A percentile compares a stretch with the other conserved stretches of the same genome.
Conservation (phyloP, 2,329 filamentous ascomycete genomes). For the Cadophora sp. region DNA sequence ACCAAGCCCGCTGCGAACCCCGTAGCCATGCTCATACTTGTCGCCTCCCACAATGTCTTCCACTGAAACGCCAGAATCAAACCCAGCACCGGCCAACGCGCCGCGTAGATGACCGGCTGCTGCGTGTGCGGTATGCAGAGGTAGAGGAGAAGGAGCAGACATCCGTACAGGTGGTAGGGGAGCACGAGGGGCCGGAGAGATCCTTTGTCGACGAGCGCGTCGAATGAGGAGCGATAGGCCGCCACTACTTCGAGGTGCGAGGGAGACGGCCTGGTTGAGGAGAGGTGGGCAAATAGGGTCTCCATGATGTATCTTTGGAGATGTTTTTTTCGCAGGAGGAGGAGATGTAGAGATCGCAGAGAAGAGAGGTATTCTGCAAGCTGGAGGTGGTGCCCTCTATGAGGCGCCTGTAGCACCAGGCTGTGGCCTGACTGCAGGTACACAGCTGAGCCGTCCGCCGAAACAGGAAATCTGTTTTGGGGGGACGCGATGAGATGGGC, state of each 20-base stretch:
- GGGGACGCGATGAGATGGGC: neutral
- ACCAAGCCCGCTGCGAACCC: slow-evolving; percentile 60
- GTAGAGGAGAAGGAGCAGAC: slow-evolving; percentile 58
- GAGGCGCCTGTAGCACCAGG: slow-evolving; percentile 7
- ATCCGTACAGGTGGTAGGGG: slow-evolving; percentile 57
- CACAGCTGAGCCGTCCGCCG: neutral
- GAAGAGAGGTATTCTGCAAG: neutral
- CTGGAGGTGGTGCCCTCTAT: neutral
- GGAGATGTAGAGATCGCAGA: neutral
- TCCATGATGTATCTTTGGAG: slow-evolving; percentile 25
- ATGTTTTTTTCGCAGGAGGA: neutral
- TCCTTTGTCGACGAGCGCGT: slow-evolving; percentile 48
- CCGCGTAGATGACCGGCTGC: slow-evolving; percentile 57
- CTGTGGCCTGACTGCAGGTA: neutral
- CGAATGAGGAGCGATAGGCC: slow-evolving; percentile 49
- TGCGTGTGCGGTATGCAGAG: slow-evolving; percentile 61
- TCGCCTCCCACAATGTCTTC: slow-evolving; percentile 50
- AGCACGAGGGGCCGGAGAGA: slow-evolving; percentile 56
- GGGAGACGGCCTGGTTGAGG: slow-evolving; percentile 33
- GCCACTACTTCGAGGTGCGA: slow-evolving; percentile 37
- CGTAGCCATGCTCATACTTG: slow-evolving; percentile 58
- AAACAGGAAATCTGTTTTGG: slow-evolving; percentile 15
- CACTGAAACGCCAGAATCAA: slow-evolving; percentile 53
- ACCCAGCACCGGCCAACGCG: slow-evolving; percentile 57
- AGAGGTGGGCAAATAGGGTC: slow-evolving; percentile 35